phyloP scores from a whole-genome alignment of 306 rosid genomes.

The Hippophae tibetana region DNA sequence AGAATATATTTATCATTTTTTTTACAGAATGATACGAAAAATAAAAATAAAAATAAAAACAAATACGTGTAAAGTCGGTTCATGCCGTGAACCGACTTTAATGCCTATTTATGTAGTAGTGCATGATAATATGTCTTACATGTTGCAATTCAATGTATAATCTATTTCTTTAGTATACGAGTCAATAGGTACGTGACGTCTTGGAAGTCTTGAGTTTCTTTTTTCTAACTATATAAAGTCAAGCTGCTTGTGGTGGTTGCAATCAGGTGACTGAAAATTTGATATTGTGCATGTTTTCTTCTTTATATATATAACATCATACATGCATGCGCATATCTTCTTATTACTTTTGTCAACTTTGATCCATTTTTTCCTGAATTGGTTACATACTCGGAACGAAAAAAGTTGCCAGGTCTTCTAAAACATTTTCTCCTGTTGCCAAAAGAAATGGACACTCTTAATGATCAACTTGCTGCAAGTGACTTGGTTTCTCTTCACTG shows the following conservation, averaged over 20 bases:
- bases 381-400: constrained; percentile 42
- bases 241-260: background rate
- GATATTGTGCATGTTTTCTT: background rate
- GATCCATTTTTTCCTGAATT: constrained; percentile 8
- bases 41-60: no score
- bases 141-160: constrained; percentile 40
- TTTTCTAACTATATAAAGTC: background rate
- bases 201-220: background rate
- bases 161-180: no score
- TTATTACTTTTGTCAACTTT: background rate
- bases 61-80: no score
- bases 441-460: constrained; percentile 94
- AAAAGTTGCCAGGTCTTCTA: constrained; percentile 27
- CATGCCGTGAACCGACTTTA: no score
- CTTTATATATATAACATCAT: constrained; percentile 6
- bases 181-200: no score
- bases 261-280: constrained; percentile 1
- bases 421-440: constrained; percentile 72
- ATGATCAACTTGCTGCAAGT: constrained; percentile 93
- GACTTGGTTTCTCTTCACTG: constrained; percentile 93
- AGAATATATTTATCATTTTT: no score
- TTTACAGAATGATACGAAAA: no score
- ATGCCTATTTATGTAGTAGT: no score
- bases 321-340: background rate
- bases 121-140: constrained; percentile 4